Conservation (phyloP, 208 protist genomes). For the Angomonas deanei region DNA sequence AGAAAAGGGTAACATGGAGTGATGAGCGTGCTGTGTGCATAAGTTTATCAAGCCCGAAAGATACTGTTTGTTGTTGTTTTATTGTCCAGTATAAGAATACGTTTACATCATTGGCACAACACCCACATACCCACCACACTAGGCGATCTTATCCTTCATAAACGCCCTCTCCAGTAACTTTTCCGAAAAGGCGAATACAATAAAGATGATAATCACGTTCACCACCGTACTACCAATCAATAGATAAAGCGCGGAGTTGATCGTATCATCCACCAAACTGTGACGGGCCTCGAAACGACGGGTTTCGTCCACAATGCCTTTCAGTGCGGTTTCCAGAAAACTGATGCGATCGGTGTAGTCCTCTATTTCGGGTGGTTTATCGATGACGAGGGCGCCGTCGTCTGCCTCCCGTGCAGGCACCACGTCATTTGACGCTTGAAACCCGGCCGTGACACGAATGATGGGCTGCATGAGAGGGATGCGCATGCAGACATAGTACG, state of each 20-base stretch:
- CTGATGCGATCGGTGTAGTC: slow-evolving; percentile 53
- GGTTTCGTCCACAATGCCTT: slow-evolving; percentile 56
- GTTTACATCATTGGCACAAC: no score
- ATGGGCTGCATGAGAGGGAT: slow-evolving; percentile 47
- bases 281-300: slow-evolving; percentile 52
- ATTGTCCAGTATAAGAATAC: no score
- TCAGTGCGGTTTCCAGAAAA: slow-evolving; percentile 56
- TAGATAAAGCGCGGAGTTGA: slow-evolving; percentile 35
- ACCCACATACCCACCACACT: not conserved
- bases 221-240: slow-evolving; percentile 38
- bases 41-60: no score
- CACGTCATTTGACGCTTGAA: slow-evolving; percentile 54
- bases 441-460: slow-evolving; percentile 57
- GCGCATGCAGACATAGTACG: slow-evolving; percentile 61
- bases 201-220: slow-evolving; percentile 49
- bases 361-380: slow-evolving; percentile 51
- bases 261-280: slow-evolving; percentile 43
- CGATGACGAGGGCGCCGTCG: slow-evolving; percentile 49
- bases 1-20: no score
- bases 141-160: slow-evolving; percentile 63
- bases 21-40: no score
- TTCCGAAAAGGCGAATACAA: slow-evolving; percentile 34
- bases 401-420: slow-evolving; percentile 38
- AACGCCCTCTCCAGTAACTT: slow-evolving; percentile 53
- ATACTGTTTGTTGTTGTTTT: no score